These are phyloP conservation scores for Aspergillus olivimuriae DNA, from an alignment of 495 filamentous ascomycete genomes.

Conservation along the genomic window DNA sequence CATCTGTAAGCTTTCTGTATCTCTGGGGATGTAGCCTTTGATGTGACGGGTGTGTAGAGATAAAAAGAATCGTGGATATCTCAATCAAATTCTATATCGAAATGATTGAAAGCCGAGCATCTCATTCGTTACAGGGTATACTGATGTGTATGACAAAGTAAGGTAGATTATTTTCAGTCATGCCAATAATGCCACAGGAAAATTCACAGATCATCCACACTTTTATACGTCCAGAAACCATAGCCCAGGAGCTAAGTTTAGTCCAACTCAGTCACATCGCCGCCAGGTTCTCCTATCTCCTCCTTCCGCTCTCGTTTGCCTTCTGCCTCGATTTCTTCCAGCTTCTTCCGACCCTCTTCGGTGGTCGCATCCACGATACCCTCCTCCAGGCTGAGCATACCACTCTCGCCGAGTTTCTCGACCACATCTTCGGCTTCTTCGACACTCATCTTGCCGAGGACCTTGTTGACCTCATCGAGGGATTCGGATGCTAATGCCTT, in stretches of 20 bases:
- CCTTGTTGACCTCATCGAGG: slow-evolving; percentile 92
- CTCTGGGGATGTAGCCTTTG: no score
- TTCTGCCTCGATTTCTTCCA: slow-evolving; percentile 72
- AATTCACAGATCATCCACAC: neutral
- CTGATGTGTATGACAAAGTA: no score
- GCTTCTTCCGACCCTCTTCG: slow-evolving; percentile 72
- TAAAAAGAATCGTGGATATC: no score
- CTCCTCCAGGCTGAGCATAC: slow-evolving; percentile 86
- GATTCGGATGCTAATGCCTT: slow-evolving; percentile 77
- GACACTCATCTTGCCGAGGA: slow-evolving; percentile 87
- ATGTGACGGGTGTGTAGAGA: no score
- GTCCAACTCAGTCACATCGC: slow-evolving; percentile 37
- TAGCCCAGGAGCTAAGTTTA: slow-evolving; percentile 12
- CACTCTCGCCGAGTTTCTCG: slow-evolving; percentile 74
- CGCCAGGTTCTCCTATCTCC: slow-evolving; percentile 36
- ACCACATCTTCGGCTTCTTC: slow-evolving; percentile 90
- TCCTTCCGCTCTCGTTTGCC: slow-evolving; percentile 25
- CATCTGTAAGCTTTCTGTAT: no score
- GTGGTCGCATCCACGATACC: slow-evolving; percentile 95
- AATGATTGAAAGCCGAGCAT: no score
- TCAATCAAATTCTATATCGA: no score
- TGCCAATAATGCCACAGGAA: slow-evolving; percentile 4
- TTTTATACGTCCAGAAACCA: neutral
- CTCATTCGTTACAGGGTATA: no score
- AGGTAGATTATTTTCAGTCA: no score